phyloP scores from a whole-genome alignment of 1,284 basidiomycete genomes.

The Puccinia novopanici region DNA sequence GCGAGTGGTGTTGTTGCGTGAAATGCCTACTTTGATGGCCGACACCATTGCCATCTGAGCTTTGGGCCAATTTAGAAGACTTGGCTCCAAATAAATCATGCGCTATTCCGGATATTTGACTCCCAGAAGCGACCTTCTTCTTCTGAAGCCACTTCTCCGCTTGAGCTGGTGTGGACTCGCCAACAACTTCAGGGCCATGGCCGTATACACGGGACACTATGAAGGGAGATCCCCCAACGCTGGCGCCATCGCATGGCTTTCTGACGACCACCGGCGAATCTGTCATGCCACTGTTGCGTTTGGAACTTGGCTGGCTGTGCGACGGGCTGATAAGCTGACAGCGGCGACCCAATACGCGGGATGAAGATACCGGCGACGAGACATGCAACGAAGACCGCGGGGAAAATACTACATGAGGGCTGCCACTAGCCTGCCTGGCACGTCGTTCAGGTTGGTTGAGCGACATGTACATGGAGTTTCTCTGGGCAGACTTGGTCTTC shows the following conservation, averaged over 20 bases:
- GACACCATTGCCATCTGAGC: neutral
- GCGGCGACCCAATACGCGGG: neutral
- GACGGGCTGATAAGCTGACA: neutral
- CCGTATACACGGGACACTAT: conserved; percentile 47
- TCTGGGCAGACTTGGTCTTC: conserved; percentile 25
- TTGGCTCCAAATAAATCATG: conserved; percentile 48
- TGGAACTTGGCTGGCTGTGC: neutral
- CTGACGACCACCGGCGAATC: conserved; percentile 44
- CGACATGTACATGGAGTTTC: conserved; percentile 8
- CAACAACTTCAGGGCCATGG: conserved; percentile 44
- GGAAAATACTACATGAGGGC: conserved; percentile 29
- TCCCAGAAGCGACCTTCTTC: conserved; percentile 17
- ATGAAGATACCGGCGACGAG: conserved; percentile 32
- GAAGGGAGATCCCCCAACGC: conserved; percentile 44
- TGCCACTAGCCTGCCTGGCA: neutral
- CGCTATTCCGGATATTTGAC: conserved; percentile 31
- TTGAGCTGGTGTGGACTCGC: conserved; percentile 30
- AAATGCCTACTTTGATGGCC: neutral
- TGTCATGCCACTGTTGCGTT: conserved; percentile 17
- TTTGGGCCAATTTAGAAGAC: conserved; percentile 3
- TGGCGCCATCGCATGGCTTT: conserved; percentile 41
- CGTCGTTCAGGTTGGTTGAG: conserved; percentile 2
- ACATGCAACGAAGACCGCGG: conserved; percentile 19
- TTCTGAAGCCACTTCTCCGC: conserved; percentile 32
- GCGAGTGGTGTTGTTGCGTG: neutral